A percentile compares a stretch with the other conserved stretches of the same genome.
Evolutionary conservation across 2,329 filamentous ascomycete species (phyloP).

Genomic region (Pestalotiopsis sp.): DNA sequence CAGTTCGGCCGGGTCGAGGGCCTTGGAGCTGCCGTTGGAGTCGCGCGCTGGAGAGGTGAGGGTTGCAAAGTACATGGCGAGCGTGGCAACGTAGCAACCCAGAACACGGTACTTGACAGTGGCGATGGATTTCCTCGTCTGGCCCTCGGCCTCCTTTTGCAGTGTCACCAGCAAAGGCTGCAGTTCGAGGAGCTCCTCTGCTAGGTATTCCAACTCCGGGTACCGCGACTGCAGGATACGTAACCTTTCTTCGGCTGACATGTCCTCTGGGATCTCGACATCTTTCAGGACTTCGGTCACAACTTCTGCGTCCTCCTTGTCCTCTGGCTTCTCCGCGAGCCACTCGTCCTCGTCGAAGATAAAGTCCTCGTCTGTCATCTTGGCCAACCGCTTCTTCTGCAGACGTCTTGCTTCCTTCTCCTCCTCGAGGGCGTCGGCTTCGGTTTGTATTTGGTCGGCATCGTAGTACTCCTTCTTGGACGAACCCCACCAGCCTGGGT

Average conservation of each 20-base stretch:
- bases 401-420: slow-evolving; percentile 85
- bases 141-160: slow-evolving; percentile 56
- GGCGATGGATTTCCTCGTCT: slow-evolving; percentile 53
- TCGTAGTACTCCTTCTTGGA: slow-evolving; percentile 92
- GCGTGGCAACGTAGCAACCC: slow-evolving; percentile 79
- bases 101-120: slow-evolving; percentile 77
- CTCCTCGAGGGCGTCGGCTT: slow-evolving; percentile 74
- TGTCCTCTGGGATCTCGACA: slow-evolving; percentile 76
- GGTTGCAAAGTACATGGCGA: slow-evolving; percentile 93
- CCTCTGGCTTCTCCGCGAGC: slow-evolving; percentile 58
- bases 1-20: slow-evolving; percentile 75
- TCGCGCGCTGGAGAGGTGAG: slow-evolving; percentile 77
- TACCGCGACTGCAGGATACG: slow-evolving; percentile 79
- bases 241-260: slow-evolving; percentile 72
- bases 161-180: slow-evolving; percentile 64
- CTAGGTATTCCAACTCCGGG: slow-evolving; percentile 86
- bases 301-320: slow-evolving; percentile 48
- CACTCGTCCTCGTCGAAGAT: slow-evolving; percentile 90
- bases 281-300: slow-evolving; percentile 87
- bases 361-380: slow-evolving; percentile 90
- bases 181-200: slow-evolving; percentile 75
- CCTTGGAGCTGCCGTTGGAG: slow-evolving; percentile 49
- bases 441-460: slow-evolving; percentile 62
- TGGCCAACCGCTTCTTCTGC: slow-evolving; percentile 86
- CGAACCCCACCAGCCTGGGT: slow-evolving; percentile 78